These are phyloP conservation scores for Galerina sulciceps DNA, from an alignment of 768 basidiomycete species.

Conservation along the genomic window DNA sequence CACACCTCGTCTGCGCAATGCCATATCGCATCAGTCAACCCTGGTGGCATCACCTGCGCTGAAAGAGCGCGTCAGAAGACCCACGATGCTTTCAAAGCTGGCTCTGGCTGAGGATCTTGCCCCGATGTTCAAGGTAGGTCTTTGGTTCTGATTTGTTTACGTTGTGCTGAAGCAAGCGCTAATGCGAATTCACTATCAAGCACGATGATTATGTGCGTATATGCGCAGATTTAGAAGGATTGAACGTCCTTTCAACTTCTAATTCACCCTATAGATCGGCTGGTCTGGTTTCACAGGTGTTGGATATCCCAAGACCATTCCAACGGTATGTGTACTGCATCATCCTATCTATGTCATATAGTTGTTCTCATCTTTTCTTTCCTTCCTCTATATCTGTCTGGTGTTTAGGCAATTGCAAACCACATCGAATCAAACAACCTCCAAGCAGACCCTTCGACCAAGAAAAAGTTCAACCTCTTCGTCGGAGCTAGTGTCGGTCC, in stretches of 20 bases:
- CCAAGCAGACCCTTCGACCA: constrained; percentile 44
- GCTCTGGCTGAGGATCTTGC: constrained; percentile 41
- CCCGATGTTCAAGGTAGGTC: constrained; percentile 43
- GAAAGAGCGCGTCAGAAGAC: constrained; percentile 45
- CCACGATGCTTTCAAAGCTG: constrained; percentile 40
- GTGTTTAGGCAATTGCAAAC: constrained; percentile 46
- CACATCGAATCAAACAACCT: constrained; percentile 46
- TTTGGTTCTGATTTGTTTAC: background rate
- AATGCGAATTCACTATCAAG: constrained; percentile 23
- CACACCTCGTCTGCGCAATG: constrained; percentile 14
- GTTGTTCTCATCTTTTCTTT: background rate
- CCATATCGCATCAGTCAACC: background rate
- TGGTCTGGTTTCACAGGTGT: constrained; percentile 58
- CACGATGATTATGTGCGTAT: constrained; percentile 50
- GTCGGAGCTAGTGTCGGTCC: constrained; percentile 52
- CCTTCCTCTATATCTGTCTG: background rate
- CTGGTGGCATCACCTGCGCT: constrained; percentile 31
- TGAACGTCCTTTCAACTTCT: too few species aligned
- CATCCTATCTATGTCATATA: background rate
- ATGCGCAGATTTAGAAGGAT: background rate
- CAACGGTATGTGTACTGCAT: constrained; percentile 35
- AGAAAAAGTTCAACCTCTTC: constrained; percentile 52
- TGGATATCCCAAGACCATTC: constrained; percentile 51
- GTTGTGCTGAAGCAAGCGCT: background rate
- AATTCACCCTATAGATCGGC: constrained; percentile 38